Evolutionary conservation across 345 rosid genomes (phyloP).

Genomic region (Punica granatum): DNA sequence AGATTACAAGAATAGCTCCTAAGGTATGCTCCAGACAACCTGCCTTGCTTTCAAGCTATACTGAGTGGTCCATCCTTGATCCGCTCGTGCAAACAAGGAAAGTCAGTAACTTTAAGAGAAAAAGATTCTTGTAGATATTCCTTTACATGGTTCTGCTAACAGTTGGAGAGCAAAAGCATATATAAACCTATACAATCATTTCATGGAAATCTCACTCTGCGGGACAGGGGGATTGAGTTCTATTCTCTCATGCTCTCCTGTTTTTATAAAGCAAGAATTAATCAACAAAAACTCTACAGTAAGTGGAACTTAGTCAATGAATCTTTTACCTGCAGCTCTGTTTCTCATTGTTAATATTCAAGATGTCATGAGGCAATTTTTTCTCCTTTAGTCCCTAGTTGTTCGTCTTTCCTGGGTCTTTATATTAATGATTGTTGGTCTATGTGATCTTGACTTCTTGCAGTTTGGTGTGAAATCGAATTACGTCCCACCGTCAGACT

Average conservation of each 20-base stretch:
- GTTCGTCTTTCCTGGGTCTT: not conserved
- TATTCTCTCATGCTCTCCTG: not conserved
- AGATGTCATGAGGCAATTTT: not conserved
- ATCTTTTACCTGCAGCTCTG: not conserved
- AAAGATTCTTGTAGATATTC: not conserved
- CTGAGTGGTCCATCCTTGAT: not conserved
- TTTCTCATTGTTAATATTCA: not conserved
- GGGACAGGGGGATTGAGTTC: not conserved
- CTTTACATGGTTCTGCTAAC: not conserved
- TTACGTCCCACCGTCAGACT: constrained; percentile 32
- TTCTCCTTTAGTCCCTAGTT: not conserved
- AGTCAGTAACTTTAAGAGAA: not conserved
- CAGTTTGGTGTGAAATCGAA: constrained; percentile 50
- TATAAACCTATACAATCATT: not conserved
- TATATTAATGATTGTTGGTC: constrained; percentile 3
- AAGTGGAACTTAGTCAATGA: not conserved
- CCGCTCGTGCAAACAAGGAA: not conserved
- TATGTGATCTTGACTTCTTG: constrained; percentile 14
- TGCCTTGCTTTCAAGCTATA: not conserved
- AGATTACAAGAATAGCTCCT: constrained; percentile 39
- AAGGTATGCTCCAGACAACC: constrained; percentile 35
- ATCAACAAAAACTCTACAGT: not conserved
- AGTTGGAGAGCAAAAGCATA: constrained; percentile 1
- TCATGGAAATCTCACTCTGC: not conserved
- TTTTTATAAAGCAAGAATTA: not conserved